Evolutionary conservation across 306 rosid species (phyloP).

Genomic region (Begonia loranthoides): DNA sequence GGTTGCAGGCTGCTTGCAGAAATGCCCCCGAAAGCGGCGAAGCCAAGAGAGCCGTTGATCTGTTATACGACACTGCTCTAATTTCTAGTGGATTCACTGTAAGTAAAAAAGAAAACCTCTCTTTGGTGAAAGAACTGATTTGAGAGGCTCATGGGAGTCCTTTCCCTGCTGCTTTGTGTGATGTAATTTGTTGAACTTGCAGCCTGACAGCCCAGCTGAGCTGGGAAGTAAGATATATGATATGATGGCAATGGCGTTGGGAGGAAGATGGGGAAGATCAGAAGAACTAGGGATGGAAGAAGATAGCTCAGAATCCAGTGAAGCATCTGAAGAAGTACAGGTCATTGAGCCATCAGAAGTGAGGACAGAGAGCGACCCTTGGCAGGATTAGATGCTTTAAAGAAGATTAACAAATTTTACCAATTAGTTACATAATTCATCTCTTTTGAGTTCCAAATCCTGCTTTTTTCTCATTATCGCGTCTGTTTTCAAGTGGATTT

Average conservation of each 20-base stretch:
- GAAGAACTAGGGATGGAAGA: conserved; percentile 25
- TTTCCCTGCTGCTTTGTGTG: too few relatives aligned
- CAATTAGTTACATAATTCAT: too few relatives aligned
- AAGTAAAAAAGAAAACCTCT: conserved; percentile 4
- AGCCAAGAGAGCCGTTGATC: conserved; percentile 82
- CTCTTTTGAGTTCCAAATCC: too few relatives aligned
- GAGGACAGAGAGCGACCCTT: conserved; percentile 71
- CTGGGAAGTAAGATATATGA: conserved; percentile 85
- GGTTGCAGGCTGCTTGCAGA: conserved; percentile 81
- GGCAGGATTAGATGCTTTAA: conserved; percentile 42
- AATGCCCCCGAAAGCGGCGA: conserved; percentile 72
- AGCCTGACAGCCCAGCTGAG: conserved; percentile 99
- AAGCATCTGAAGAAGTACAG: conserved; percentile 37
- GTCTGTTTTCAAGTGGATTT: too few relatives aligned
- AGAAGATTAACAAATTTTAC: too few relatives aligned
- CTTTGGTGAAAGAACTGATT: too few relatives aligned
- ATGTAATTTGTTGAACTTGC: conserved; percentile 9
- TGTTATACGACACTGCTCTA: conserved; percentile 78
- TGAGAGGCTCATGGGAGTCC: too few relatives aligned
- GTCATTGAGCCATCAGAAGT: conserved; percentile 87
- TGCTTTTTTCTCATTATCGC: too few relatives aligned
- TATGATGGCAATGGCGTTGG: conserved; percentile 93
- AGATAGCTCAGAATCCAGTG: conserved; percentile 20
- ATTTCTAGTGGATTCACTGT: conserved; percentile 97
- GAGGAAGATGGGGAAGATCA: conserved; percentile 94